Conservation (phyloP, 2,329 filamentous ascomycete species). For the Scedosporium apiospermum region DNA sequence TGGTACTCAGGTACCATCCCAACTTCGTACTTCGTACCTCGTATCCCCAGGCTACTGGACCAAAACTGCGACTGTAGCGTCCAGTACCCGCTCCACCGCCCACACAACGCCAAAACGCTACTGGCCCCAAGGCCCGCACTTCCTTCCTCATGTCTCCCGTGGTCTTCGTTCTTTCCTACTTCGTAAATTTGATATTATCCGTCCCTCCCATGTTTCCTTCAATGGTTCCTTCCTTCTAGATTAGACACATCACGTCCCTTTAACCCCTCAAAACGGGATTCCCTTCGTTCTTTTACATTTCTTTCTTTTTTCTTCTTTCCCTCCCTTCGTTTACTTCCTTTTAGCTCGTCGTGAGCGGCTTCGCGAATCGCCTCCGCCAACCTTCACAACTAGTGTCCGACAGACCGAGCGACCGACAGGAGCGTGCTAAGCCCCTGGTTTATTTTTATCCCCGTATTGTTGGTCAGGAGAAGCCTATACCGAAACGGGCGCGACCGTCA, state of each 20-base stretch:
- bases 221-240: conserved; percentile 15
- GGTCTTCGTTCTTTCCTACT: not conserved
- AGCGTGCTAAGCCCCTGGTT: not conserved
- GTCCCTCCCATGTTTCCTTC: conserved; percentile 8
- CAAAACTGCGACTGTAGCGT: not conserved
- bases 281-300: conserved; percentile 2
- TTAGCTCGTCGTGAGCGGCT: conserved; percentile 5
- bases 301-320: conserved; percentile 6
- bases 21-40: not conserved
- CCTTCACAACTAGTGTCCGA: not conserved
- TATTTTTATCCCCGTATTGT: conserved; percentile 1
- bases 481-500: not conserved
- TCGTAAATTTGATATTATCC: not conserved
- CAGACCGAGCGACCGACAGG: not conserved
- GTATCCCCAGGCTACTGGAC: not conserved
- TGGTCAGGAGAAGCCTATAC: not conserved
- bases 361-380: not conserved
- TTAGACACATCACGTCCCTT: conserved; percentile 10
- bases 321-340: not conserved
- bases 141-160: not conserved
- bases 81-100: not conserved
- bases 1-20: not conserved
- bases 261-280: conserved; percentile 6
- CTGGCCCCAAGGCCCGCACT: not conserved
- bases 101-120: not conserved